A percentile compares a stretch with the other conserved stretches of the same genome.
phyloP scores from a whole-genome alignment of 371 early-diverging fungal genomes.

The Mortierella sp. region DNA sequence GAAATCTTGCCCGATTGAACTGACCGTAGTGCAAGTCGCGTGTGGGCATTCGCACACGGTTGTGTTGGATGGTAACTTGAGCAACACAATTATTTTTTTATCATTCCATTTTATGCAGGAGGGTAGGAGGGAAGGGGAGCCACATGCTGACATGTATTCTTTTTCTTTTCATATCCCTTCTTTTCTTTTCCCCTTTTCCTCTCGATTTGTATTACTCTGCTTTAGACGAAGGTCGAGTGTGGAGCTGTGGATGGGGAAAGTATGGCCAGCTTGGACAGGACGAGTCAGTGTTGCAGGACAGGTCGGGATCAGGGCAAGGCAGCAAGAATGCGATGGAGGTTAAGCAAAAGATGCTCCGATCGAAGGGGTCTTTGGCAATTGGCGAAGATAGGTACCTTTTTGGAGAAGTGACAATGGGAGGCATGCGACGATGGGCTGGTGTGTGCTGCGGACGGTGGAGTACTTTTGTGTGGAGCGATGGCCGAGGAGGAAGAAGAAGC shows the following conservation, averaged over 20 bases:
- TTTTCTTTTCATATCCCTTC: neutral
- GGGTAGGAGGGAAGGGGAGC: neutral
- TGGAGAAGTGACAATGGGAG: neutral
- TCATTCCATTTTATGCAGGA: neutral
- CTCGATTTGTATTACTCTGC: neutral
- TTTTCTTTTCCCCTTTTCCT: neutral
- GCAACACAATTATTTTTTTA: too few species aligned
- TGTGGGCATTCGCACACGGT: constrained; percentile 49
- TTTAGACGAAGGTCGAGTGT: constrained; percentile 34
- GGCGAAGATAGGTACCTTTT: constrained; percentile 24
- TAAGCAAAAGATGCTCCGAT: neutral
- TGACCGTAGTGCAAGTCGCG: constrained; percentile 32
- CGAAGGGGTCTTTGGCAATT: neutral
- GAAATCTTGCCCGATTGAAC: constrained; percentile 17
- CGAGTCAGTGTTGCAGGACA: neutral
- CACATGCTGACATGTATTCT: neutral
- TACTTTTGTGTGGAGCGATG: constrained; percentile 24
- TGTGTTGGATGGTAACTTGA: constrained; percentile 43
- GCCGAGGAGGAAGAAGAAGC: neutral
- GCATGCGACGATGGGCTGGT: neutral
- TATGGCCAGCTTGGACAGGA: constrained; percentile 40
- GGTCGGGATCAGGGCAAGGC: too few species aligned
- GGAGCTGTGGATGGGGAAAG: constrained; percentile 57
- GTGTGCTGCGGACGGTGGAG: constrained; percentile 40
- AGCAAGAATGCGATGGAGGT: too few species aligned